Conservation (phyloP, 176 grass and related monocot species). For the Chloris gayana region DNA sequence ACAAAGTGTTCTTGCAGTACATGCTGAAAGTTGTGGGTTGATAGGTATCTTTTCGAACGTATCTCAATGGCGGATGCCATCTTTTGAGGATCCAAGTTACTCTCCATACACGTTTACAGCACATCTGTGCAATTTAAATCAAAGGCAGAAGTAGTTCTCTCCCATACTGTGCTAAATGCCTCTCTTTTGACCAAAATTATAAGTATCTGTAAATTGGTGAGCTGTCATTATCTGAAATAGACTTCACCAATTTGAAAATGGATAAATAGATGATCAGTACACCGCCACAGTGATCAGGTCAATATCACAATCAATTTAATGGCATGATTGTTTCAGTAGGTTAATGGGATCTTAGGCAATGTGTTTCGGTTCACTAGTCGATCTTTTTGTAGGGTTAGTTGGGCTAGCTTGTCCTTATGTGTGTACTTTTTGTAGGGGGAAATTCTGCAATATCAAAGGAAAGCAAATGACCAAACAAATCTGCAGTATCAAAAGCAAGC, state of each 20-base stretch:
- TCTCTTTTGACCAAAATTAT: conserved; percentile 21
- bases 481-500: background rate
- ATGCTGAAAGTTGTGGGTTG: background rate
- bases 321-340: background rate
- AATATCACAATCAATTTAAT: conserved; percentile 6
- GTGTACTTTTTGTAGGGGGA: background rate
- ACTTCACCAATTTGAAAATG: conserved; percentile 8
- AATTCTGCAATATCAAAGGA: background rate
- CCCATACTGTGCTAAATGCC: background rate
- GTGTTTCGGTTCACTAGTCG: background rate
- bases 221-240: conserved; percentile 30
- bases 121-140: background rate
- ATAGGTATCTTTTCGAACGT: background rate
- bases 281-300: conserved; percentile 9
- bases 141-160: background rate
- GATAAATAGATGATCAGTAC: background rate
- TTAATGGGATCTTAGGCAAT: background rate
- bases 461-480: background rate
- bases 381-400: background rate
- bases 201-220: conserved; percentile 6
- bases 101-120: background rate
- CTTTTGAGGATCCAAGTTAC: background rate
- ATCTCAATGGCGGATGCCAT: background rate
- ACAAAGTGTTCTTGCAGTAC: background rate
- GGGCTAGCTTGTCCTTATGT: conserved; percentile 1